Percentiles rank a stretch among this genome's conserved stretches.
Conservation (phyloP, 345 rosid genomes). For the Excoecaria agallocha region DNA sequence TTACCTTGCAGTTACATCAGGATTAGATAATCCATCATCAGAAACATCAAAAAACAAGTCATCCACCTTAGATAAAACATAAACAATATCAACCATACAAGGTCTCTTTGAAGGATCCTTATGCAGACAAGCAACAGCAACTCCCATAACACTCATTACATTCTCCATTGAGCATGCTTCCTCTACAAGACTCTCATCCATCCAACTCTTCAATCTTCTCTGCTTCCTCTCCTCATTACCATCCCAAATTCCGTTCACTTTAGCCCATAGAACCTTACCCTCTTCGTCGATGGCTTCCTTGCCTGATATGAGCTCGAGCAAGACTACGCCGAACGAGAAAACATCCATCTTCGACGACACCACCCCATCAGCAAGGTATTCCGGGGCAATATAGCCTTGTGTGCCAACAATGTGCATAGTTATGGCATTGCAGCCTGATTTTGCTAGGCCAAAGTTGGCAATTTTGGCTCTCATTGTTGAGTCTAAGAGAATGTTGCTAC, state of each 20-base stretch:
- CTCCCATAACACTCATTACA: conserved; percentile 41
- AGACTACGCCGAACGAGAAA: conserved; percentile 65
- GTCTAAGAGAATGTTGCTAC: conserved; percentile 63
- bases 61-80: conserved; percentile 54
- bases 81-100: conserved; percentile 63
- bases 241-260: conserved; percentile 27
- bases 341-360: conserved; percentile 69
- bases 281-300: conserved; percentile 47
- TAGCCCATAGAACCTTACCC: conserved; percentile 51
- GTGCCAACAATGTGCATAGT: conserved; percentile 77
- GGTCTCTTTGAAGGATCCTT: conserved; percentile 57
- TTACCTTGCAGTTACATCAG: conserved; percentile 45
- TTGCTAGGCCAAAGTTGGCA: conserved; percentile 71
- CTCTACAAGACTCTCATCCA: conserved; percentile 38
- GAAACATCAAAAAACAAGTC: conserved; percentile 47
- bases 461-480: conserved; percentile 62
- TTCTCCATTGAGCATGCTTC: conserved; percentile 47
- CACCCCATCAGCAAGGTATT: conserved; percentile 56
- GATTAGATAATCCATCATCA: conserved; percentile 30
- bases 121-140: conserved; percentile 53
- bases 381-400: conserved; percentile 75
- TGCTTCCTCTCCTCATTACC: conserved; percentile 40
- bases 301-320: conserved; percentile 65
- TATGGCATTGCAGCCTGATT: conserved; percentile 72
- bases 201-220: conserved; percentile 32